Evolutionary conservation across 2,329 filamentous ascomycete genomes (phyloP), one percentile per base, ranked within the genome.

Genomic region (Epichloe hybrida): DNA sequence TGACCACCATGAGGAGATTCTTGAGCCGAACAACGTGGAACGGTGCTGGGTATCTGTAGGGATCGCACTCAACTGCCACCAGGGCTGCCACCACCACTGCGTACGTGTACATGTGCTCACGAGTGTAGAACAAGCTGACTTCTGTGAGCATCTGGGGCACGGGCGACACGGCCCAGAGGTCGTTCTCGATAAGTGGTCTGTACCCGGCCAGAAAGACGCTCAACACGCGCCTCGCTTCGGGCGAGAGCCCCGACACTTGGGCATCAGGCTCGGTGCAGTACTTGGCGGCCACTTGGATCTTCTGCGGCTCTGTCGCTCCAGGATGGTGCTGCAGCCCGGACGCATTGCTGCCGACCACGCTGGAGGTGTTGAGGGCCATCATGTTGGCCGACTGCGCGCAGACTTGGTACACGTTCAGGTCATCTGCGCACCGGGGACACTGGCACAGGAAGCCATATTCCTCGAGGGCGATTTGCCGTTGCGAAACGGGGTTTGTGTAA

Each of bases 401-500:
- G 35, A 74, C 72, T 52, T 79, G 68, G 56, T 81, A 81, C 43
- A 77, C 67, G 52, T 76, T 72, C 21, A 80, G 63, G 55, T 81
- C 69, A 13, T 70, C 62, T 11, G 57, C 59, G 58, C 78, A 81
- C 35, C 76, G 71, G 13, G 54, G 59, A 52, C 78, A 81, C 20
- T 51, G 54, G 57, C 78, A 81, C 7, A 64, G 56, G 55, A 81
- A 81, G 56, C 72, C 70, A 58, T 80, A 81, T 11, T 69, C 64
- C 23, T 60, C 58, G 5, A 81, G 65, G 0, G 68, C 67, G 47
- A 68, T 56, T 47, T 64, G 67, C 46, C 78, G 69, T 41, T 65
- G 65, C 2, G 63, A 53, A 27, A 68, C 66, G 5, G 74, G 72
- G 44, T 69, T 63, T 3, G 71, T 74, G 54, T 69, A 71, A 52